Percentiles rank a stretch among this genome's conserved stretches.
phyloP scores from a whole-genome alignment of 202 grass and related monocot species.

The Alloteropsis angusta region DNA sequence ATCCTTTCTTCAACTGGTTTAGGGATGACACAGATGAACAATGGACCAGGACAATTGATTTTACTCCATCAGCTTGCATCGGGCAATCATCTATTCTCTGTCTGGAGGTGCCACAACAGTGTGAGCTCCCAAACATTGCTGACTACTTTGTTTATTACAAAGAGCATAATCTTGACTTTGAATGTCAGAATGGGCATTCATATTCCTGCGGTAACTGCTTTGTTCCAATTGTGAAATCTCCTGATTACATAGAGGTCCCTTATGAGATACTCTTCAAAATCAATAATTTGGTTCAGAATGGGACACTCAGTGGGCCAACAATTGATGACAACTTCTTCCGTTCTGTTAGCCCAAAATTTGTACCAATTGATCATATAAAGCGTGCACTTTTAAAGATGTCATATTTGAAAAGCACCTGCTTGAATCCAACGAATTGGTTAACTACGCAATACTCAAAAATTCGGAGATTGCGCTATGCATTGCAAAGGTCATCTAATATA shows the following conservation, averaged over 20 bases:
- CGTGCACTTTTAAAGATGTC: conserved; percentile 65
- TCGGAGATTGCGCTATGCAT: conserved; percentile 2
- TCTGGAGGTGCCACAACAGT: conserved; percentile 37
- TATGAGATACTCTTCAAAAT: conserved; percentile 80
- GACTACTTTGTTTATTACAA: conserved; percentile 72
- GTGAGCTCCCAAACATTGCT: conserved; percentile 57
- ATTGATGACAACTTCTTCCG: conserved; percentile 54
- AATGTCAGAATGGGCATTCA: conserved; percentile 32
- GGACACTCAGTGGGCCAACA: conserved; percentile 70
- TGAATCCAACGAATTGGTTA: conserved; percentile 70
- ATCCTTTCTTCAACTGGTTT: conserved; percentile 65
- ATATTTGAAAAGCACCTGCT: conserved; percentile 54
- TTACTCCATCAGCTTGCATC: conserved; percentile 69
- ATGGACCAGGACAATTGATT: conserved; percentile 77
- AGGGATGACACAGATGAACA: conserved; percentile 57
- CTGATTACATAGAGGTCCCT: conserved; percentile 31
- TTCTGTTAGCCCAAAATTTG: conserved; percentile 38
- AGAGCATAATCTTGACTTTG: conserved; percentile 39
- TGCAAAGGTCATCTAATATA: conserved; percentile 39
- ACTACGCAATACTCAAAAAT: conserved; percentile 46
- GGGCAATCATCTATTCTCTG: conserved; percentile 77
- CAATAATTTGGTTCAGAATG: conserved; percentile 86
- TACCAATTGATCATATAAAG: conserved; percentile 44
- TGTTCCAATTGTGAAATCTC: conserved; percentile 68
- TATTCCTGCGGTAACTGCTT: conserved; percentile 50